Percentiles rank a stretch among this genome's conserved stretches.
Conservation (phyloP, 106 monocot species). For the Allium fistulosum region DNA sequence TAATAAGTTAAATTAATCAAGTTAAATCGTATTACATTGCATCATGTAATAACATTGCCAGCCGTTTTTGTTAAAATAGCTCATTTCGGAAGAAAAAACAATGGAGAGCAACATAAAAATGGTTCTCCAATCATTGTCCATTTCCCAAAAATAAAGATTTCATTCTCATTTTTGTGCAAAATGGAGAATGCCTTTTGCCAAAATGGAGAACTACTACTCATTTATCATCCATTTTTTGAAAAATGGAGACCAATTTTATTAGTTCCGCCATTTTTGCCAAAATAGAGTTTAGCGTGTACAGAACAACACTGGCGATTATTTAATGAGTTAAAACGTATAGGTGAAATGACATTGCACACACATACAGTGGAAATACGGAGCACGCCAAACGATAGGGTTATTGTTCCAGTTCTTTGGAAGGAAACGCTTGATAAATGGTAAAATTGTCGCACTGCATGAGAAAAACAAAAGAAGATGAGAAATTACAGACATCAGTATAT, state of each 20-base stretch:
- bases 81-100: no score
- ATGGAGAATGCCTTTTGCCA: not conserved
- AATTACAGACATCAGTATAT: not conserved
- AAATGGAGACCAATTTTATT: not conserved
- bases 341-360: not conserved
- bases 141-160: no score
- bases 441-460: constrained; percentile 68
- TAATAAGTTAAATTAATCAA: not conserved
- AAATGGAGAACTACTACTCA: not conserved
- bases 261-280: not conserved
- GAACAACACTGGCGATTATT: not conserved
- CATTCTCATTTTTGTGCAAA: not conserved
- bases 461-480: constrained; percentile 4
- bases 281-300: not conserved
- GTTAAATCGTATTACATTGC: no score
- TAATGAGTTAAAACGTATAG: not conserved
- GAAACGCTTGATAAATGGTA: constrained; percentile 79
- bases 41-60: no score
- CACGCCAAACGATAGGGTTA: constrained; percentile 49
- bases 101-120: no score
- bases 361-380: constrained; percentile 79
- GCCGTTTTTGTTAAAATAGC: no score
- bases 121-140: no score
- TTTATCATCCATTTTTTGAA: not conserved
- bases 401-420: constrained; percentile 84